phyloP scores from a whole-genome alignment of 2,329 filamentous ascomycete genomes.

The Talaromyces sp. region DNA sequence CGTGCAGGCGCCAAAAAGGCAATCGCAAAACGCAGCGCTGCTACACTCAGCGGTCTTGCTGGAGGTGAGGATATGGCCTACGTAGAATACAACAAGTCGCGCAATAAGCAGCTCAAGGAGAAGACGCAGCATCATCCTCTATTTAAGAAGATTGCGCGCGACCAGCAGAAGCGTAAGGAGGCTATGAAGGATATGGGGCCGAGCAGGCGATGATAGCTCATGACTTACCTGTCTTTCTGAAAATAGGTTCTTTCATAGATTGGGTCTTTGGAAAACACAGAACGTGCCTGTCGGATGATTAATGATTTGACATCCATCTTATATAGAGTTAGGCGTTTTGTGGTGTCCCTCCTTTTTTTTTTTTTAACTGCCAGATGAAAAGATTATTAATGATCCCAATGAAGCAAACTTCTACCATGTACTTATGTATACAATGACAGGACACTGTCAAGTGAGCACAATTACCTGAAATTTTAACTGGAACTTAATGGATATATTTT shows the following conservation, averaged over 20 bases:
- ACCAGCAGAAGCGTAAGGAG: conserved; percentile 57
- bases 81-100: conserved; percentile 73
- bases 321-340: not conserved
- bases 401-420: not conserved
- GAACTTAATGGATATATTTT: not conserved
- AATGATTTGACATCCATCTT: not conserved
- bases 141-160: conserved; percentile 64
- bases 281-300: not conserved
- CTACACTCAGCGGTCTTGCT: conserved; percentile 77
- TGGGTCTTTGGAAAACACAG: not conserved
- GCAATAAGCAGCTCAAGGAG: conserved; percentile 65
- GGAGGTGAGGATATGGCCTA: conserved; percentile 98
- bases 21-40: conserved; percentile 70
- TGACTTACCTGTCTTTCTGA: not conserved
- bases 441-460: not conserved
- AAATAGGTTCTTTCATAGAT: too few relatives aligned
- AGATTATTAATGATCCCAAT: not conserved
- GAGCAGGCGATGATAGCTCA: conserved; percentile 12
- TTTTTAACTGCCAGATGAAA: not conserved
- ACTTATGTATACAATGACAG: not conserved
- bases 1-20: conserved; percentile 52
- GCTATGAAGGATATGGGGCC: conserved; percentile 34
- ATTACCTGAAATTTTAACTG: not conserved
- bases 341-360: not conserved
- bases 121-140: conserved; percentile 58